Base-by-base conservation (phyloP, 768 basidiomycete species). In the Leccinum longicurvipes region DNA sequence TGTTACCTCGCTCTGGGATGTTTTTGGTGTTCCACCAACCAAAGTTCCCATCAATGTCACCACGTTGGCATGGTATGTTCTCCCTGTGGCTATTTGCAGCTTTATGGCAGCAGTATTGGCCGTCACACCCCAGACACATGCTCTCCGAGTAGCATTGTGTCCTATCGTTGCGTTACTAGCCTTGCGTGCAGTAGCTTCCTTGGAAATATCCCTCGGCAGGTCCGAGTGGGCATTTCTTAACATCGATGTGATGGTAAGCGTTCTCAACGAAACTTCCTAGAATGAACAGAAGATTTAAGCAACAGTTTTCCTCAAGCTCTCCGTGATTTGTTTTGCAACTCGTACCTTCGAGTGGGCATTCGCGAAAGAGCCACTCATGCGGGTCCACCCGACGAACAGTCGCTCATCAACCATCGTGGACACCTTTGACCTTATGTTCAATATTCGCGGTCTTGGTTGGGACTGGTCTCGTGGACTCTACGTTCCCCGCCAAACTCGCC, bases 391-490 rank as follows among this genome's bases (percentile, higher is more conserved):
- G 21, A 23, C 27, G 14, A 52, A 50, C 2, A 25, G 50, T 21
- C 24, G 47, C 11, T 31, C 50, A 7, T 55, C 58, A 3, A 39
- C 42, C 39, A 15, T 57, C 31, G 39, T 56, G 42, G 77, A 87
- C 54, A 77, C 78, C 2, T 58, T 77, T 14, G 83, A 87, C 51
- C 74, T 88, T 19, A 60, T 58, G 23, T 72, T 69, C 60, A 83
- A 78, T 57, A 60, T 82, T 11, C 82, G 86, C 23, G 86, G 85
- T 7, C 62, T 73, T 45, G 83, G 82, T 14, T 87, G 85, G 85
- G 71, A 78, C 41, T 85, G 82, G 79, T 82, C 83, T 2, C 60
- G 68, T 25, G 57, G 60, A 25, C 15, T 64, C 14, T 52, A 63
- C 46, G 31, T 70, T 24, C 67, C 72, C 5, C 66, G 55, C 7